Evolutionary conservation across 148 eudicot species (phyloP).

Genomic region (Arctostaphylos glauca): DNA sequence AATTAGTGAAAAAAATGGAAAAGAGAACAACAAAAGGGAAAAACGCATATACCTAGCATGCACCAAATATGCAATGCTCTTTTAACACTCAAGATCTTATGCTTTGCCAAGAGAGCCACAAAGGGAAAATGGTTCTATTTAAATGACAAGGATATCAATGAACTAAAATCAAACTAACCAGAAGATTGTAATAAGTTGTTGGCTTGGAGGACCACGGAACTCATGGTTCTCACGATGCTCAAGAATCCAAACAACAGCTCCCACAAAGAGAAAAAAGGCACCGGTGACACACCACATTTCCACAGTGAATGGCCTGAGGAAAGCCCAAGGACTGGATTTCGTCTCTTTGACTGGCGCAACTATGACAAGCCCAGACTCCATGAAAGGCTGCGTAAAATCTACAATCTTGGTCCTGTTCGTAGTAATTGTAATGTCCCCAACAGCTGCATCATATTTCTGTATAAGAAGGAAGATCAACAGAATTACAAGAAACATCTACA

Average conservation of each 20-base stretch:
- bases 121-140: background rate
- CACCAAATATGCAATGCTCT: background rate
- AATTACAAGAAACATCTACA: slow-evolving; percentile 7
- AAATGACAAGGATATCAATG: background rate
- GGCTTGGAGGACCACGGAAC: slow-evolving; percentile 78
- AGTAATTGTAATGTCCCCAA: slow-evolving; percentile 68
- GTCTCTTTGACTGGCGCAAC: slow-evolving; percentile 50
- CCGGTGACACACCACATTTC: slow-evolving; percentile 69
- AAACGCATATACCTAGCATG: background rate
- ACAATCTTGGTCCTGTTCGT: slow-evolving; percentile 79
- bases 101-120: slow-evolving; percentile 4
- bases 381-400: slow-evolving; percentile 78
- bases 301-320: slow-evolving; percentile 62
- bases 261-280: slow-evolving; percentile 57
- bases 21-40: background rate
- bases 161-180: slow-evolving; percentile 43
- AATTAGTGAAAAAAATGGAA: background rate
- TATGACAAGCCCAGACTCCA: slow-evolving; percentile 69
- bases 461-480: slow-evolving; percentile 17
- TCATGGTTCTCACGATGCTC: slow-evolving; percentile 73
- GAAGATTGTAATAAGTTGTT: slow-evolving; percentile 60
- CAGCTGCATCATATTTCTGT: slow-evolving; percentile 82
- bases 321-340: slow-evolving; percentile 63
- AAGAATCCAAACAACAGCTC: slow-evolving; percentile 71
- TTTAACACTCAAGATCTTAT: background rate